These are phyloP conservation scores for Leccinum pallidistipes DNA, from an alignment of 1,284 basidiomycete species.

Conservation along the genomic window DNA sequence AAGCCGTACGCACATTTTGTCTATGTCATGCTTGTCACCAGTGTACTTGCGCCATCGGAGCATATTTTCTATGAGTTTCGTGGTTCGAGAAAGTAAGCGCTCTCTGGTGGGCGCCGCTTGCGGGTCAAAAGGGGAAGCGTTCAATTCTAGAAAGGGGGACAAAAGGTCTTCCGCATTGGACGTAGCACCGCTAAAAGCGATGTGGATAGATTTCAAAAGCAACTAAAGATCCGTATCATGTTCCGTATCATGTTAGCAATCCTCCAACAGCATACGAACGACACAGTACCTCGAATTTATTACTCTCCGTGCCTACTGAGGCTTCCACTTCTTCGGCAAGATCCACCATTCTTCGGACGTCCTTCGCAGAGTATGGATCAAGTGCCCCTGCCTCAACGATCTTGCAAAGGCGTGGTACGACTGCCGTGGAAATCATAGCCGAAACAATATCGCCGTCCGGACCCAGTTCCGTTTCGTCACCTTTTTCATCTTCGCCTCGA, in stretches of 20 bases:
- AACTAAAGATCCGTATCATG: constrained; percentile 41
- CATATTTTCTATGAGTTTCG: constrained; percentile 76
- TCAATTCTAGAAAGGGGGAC: constrained; percentile 40
- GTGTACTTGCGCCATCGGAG: constrained; percentile 76
- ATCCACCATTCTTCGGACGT: constrained; percentile 68
- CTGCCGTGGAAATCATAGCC: constrained; percentile 82
- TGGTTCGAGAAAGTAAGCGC: constrained; percentile 65
- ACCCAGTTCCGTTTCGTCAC: constrained; percentile 59
- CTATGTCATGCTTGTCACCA: constrained; percentile 60
- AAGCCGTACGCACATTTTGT: constrained; percentile 56
- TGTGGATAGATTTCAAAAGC: constrained; percentile 63
- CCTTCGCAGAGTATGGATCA: constrained; percentile 77
- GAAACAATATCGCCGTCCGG: constrained; percentile 88
- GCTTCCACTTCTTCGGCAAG: constrained; percentile 81
- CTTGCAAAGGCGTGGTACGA: constrained; percentile 76
- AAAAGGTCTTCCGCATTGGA: constrained; percentile 47
- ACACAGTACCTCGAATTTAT: constrained; percentile 66
- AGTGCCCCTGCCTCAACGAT: constrained; percentile 73
- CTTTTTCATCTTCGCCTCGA: constrained; percentile 42
- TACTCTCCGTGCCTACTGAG: constrained; percentile 64
- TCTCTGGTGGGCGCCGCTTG: constrained; percentile 70
- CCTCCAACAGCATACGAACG: not conserved
- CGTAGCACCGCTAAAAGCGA: constrained; percentile 60
- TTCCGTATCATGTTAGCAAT: constrained; percentile 19
- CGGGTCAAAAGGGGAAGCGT: constrained; percentile 68